Evolutionary conservation across 1,284 basidiomycete genomes (phyloP), one percentile per base, ranked within the genome.

Genomic region (Apiotrichum akiyoshidainum): DNA sequence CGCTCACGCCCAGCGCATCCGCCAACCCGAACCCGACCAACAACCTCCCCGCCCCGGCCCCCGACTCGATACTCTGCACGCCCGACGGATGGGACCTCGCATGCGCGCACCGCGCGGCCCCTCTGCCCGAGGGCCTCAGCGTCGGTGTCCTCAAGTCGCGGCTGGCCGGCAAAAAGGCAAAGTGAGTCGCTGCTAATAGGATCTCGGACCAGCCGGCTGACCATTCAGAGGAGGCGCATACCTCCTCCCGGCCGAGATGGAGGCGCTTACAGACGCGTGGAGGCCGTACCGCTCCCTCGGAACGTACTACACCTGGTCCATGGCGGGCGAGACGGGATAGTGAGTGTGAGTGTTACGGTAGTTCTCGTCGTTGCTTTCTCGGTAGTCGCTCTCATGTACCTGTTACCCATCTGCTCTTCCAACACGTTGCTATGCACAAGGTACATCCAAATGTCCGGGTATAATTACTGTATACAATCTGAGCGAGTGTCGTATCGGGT

Each of bases 241-340:
- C 62, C 79, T 93, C 58, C 87, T 88, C 0, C 89, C 90, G 4
- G 79, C 81, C 37, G 90, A 94, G 78, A 92, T 93, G 90, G 85
- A 87, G 64, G 83, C 82, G 31, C 77, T 94, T 55, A 90, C 90
- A 2, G 83, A 84, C 49, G 70, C 78, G 17, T 93, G 90, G 90
- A 82, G 80, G 67, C 91, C 91, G 2, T 94, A 89, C 71, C 80
- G 89, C 60, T 88, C 86, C 65, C 63, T 92, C 37, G 89, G 87
- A 8, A 72, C 75, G 45, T 76, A 69, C 47, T 78, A 77, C 59
- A 76, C 74, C 62, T 78, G 77, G 77, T 70, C 77, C 0, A 72
- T 72, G 42, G 72, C 71, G 11, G 76, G 75, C 45, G 71, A 64
- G 47, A 54, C 33, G 6, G 7, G 33, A 19, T 31, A 48, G 11